These are phyloP conservation scores for Coniella vitis DNA, from an alignment of 2,329 filamentous ascomycete genomes.

Conservation along the genomic window DNA sequence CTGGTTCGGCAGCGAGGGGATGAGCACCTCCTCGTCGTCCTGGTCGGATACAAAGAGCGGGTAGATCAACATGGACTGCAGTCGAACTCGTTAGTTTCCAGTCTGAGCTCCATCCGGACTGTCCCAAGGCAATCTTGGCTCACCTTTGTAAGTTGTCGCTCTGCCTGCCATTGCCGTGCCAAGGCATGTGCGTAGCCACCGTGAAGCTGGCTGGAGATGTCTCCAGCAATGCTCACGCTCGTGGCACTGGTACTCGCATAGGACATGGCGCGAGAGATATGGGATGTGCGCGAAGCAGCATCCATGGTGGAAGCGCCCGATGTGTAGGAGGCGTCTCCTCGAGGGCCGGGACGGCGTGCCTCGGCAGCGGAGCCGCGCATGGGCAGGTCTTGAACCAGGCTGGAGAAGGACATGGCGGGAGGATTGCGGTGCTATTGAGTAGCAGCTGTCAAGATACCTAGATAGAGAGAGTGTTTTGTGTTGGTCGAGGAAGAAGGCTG, in stretches of 20 bases:
- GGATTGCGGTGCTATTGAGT: not conserved
- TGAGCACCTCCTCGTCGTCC: constrained; percentile 83
- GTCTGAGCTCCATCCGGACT: no score
- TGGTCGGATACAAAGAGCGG: constrained; percentile 94
- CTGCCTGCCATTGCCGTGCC: constrained; percentile 74
- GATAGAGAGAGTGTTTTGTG: no score
- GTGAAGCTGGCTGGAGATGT: constrained; percentile 78
- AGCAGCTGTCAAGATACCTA: no score
- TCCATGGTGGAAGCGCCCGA: constrained; percentile 46
- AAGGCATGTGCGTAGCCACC: constrained; percentile 77
- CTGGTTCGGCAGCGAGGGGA: constrained; percentile 88
- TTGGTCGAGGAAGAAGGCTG: no score
- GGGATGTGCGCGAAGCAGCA: constrained; percentile 51
- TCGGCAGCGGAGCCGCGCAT: constrained; percentile 45
- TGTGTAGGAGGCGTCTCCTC: constrained; percentile 34
- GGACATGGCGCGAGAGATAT: constrained; percentile 57
- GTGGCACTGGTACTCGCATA: constrained; percentile 61
- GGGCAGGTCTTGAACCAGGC: constrained; percentile 57
- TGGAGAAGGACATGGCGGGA: constrained; percentile 57
- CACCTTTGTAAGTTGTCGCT: constrained; percentile 80
- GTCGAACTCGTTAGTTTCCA: not conserved
- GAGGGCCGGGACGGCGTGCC: constrained; percentile 35
- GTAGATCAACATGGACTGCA: constrained; percentile 94
- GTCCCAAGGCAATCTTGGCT: constrained; percentile 20
- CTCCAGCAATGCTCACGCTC: constrained; percentile 62